Evolutionary conservation across 2,329 filamentous ascomycete species (phyloP).

Genomic region (Fusarium tjaetaba): DNA sequence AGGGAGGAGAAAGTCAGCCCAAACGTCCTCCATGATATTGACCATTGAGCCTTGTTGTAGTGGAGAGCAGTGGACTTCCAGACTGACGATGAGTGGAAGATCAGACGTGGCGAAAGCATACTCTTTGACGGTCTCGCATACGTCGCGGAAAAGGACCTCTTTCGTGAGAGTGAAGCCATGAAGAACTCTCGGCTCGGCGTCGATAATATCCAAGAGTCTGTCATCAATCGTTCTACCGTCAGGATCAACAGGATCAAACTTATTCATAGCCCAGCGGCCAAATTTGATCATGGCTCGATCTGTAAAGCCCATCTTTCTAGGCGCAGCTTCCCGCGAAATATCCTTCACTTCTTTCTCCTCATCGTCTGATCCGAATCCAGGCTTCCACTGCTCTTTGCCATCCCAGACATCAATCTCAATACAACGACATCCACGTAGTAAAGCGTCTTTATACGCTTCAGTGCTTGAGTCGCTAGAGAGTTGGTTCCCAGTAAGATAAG

Average conservation of each 20-base stretch:
- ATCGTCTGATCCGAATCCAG: rapidly evolving
- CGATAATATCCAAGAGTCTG: not conserved
- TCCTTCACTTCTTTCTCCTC: not conserved
- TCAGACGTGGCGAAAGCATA: slow-evolving; percentile 79
- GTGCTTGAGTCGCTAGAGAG: slow-evolving; percentile 79
- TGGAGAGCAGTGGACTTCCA: slow-evolving; percentile 85
- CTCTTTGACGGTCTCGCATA: slow-evolving; percentile 81
- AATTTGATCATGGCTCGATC: not conserved
- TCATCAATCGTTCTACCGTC: not conserved
- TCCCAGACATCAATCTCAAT: slow-evolving; percentile 97
- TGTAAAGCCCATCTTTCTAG: not conserved
- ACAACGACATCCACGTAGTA: slow-evolving; percentile 82
- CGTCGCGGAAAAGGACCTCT: slow-evolving; percentile 83
- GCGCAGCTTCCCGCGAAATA: not conserved
- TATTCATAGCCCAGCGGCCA: not conserved
- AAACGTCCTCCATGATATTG: slow-evolving; percentile 89
- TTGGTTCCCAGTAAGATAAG: slow-evolving; percentile 88
- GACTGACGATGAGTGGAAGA: slow-evolving; percentile 87
- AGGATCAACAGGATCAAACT: not conserved
- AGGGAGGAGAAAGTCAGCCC: slow-evolving; percentile 78
- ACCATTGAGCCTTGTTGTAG: slow-evolving; percentile 93
- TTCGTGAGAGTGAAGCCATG: slow-evolving; percentile 86
- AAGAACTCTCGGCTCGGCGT: slow-evolving; percentile 71
- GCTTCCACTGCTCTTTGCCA: slow-evolving; percentile 63
- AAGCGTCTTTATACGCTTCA: slow-evolving; percentile 79